These are phyloP conservation scores for Blastomyces gilchristii DNA, from an alignment of 2,329 filamentous ascomycete genomes.

Conservation along the genomic window DNA sequence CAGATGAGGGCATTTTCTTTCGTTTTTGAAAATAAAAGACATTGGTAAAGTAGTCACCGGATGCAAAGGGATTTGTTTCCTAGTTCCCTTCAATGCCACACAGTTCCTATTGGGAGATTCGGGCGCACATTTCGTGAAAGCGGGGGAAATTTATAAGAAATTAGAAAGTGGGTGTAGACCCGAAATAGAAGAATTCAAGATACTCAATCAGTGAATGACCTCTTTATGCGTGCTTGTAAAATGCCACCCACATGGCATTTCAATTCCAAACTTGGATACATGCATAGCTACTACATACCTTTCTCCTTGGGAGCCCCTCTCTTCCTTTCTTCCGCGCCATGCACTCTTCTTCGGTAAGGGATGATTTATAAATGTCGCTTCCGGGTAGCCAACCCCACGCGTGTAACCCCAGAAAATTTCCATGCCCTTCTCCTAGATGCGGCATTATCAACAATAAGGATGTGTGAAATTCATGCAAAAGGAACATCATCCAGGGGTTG, in stretches of 20 bases:
- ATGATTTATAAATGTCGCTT: not conserved
- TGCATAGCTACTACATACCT: not conserved
- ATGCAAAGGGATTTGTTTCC: not conserved
- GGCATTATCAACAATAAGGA: not conserved
- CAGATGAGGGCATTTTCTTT: not conserved
- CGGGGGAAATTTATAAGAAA: not conserved
- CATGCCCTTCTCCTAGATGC: not conserved
- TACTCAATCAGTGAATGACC: not conserved
- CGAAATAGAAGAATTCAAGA: not conserved
- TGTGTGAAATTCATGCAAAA: not conserved
- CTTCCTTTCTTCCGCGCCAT: not conserved
- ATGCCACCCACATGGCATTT: not conserved
- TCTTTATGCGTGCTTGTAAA: not conserved
- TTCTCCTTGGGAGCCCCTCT: not conserved
- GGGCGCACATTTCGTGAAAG: not conserved
- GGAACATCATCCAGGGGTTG: not conserved
- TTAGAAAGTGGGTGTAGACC: not conserved
- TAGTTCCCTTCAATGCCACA: not conserved
- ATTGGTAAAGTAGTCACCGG: not conserved
- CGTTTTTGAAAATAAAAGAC: not conserved
- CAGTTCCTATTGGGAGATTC: not conserved
- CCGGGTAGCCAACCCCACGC: not conserved
- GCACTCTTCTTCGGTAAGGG: not conserved
- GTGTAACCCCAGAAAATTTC: not conserved
- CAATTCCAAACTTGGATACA: not conserved